A percentile compares a stretch with the other conserved stretches of the same genome.
Evolutionary conservation across 495 filamentous ascomycete species (phyloP).

Genomic region (Podospora bellae-mahoneyi): DNA sequence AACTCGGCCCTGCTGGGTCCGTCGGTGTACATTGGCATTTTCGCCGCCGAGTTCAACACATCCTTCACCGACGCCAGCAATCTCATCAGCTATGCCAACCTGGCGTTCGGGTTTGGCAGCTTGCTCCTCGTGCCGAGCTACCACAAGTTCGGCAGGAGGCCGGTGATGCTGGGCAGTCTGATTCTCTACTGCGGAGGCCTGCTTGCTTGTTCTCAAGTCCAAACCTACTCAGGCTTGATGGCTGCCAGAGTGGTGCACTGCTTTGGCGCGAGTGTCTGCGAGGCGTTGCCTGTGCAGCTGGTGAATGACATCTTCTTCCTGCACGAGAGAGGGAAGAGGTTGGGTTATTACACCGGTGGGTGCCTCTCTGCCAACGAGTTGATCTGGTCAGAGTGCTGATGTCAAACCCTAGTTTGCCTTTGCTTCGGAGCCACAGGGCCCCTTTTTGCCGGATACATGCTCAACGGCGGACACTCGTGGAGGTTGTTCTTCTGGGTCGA

Average conservation of each 20-base stretch:
- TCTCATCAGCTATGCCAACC: constrained; percentile 59
- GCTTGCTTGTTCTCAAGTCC: constrained; percentile 54
- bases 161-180: constrained; percentile 57
- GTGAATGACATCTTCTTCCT: constrained; percentile 68
- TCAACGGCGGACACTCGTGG: constrained; percentile 60
- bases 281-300: constrained; percentile 60
- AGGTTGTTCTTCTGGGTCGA: constrained; percentile 64
- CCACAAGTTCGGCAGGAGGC: constrained; percentile 57
- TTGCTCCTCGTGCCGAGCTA: constrained; percentile 59
- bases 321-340: constrained; percentile 56
- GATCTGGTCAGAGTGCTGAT: neutral
- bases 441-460: constrained; percentile 62
- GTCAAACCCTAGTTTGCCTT: constrained; percentile 45
- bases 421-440: constrained; percentile 58
- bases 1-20: constrained; percentile 58
- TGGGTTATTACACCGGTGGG: constrained; percentile 58
- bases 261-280: constrained; percentile 59
- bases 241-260: constrained; percentile 52
- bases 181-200: constrained; percentile 52
- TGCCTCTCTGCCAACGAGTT: neutral
- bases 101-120: constrained; percentile 60
- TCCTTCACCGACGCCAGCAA: constrained; percentile 50
- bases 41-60: constrained; percentile 53
- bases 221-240: constrained; percentile 53
- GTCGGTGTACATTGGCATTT: constrained; percentile 58